A percentile compares a stretch with the other conserved stretches of the same genome.
Conservation (phyloP, 1,284 basidiomycete genomes). For the Rhodotorula sp. region DNA sequence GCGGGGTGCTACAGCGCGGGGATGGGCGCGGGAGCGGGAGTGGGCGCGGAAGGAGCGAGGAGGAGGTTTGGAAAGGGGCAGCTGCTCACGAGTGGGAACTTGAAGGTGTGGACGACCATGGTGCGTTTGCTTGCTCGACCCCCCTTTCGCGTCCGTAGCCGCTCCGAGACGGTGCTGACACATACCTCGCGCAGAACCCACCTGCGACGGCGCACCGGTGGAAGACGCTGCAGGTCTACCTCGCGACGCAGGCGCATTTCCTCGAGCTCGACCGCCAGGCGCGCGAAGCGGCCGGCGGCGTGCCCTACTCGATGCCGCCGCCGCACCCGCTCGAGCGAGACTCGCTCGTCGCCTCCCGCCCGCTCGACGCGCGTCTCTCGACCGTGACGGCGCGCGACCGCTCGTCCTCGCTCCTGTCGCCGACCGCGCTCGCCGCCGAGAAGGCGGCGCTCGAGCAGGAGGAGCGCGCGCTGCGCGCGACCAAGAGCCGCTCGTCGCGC, state of each 20-base stretch:
- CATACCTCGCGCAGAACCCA: conserved; percentile 51
- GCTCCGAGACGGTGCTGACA: not conserved
- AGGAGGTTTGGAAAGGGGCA: conserved; percentile 49
- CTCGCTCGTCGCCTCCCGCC: conserved; percentile 37
- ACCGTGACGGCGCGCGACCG: conserved; percentile 49
- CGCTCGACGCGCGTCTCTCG: not conserved
- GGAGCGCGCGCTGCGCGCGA: conserved; percentile 62
- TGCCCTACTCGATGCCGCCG: conserved; percentile 16
- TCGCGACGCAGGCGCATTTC: conserved; percentile 56
- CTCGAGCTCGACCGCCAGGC: conserved; percentile 53
- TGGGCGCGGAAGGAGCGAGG: conserved; percentile 40
- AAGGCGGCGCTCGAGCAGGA: conserved; percentile 78
- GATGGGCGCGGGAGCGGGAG: conserved; percentile 42
- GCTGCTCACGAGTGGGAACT: conserved; percentile 51
- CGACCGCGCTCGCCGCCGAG: conserved; percentile 75
- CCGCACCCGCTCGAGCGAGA: conserved; percentile 27
- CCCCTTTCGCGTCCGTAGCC: too few relatives aligned
- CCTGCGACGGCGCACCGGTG: conserved; percentile 58
- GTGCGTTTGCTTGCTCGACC: conserved; percentile 55
- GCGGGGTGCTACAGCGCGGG: conserved; percentile 20
- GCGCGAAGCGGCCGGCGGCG: conserved; percentile 33
- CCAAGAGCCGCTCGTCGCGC: conserved; percentile 11
- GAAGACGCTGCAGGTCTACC: conserved; percentile 56
- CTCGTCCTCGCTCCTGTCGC: conserved; percentile 75
- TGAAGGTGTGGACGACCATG: conserved; percentile 83